A percentile compares a stretch with the other conserved stretches of the same genome.
These are phyloP conservation scores for Fusarium compactum DNA, from an alignment of 2,329 filamentous ascomycete genomes.

Conservation along the genomic window DNA sequence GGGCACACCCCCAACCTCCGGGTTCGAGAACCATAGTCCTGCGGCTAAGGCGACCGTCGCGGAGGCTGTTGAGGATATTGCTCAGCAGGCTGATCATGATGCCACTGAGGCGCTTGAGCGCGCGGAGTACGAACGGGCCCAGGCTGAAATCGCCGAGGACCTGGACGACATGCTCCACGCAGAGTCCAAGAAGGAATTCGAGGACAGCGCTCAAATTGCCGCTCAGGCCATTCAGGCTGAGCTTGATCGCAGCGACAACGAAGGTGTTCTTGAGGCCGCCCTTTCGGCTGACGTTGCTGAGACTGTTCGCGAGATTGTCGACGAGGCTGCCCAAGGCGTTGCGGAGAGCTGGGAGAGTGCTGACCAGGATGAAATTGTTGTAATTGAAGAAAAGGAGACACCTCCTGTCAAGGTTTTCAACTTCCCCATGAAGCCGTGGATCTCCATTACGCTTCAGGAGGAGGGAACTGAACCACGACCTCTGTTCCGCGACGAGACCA, in stretches of 20 bases:
- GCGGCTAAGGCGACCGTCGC: slow-evolving; percentile 76
- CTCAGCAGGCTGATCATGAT: slow-evolving; percentile 62
- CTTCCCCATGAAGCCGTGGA: slow-evolving; percentile 97
- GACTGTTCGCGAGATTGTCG: slow-evolving; percentile 53
- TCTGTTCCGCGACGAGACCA: slow-evolving; percentile 79
- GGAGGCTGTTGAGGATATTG: slow-evolving; percentile 75
- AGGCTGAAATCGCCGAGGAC: slow-evolving; percentile 60
- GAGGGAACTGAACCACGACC: slow-evolving; percentile 67
- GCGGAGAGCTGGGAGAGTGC: slow-evolving; percentile 95
- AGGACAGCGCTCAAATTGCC: slow-evolving; percentile 60
- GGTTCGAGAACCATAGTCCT: slow-evolving; percentile 47
- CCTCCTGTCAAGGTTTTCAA: slow-evolving; percentile 85
- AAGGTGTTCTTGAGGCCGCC: slow-evolving; percentile 64
- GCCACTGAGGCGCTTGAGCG: slow-evolving; percentile 75
- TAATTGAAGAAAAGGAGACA: slow-evolving; percentile 74
- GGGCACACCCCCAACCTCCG: slow-evolving; percentile 49
- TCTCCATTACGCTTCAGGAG: slow-evolving; percentile 82
- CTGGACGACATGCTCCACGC: slow-evolving; percentile 63
- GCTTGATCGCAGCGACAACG: slow-evolving; percentile 66
- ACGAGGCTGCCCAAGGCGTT: slow-evolving; percentile 66
- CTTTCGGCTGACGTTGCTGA: slow-evolving; percentile 57
- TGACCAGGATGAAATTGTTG: slow-evolving; percentile 75
- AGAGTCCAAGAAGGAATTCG: slow-evolving; percentile 66
- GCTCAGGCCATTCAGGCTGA: slow-evolving; percentile 65
- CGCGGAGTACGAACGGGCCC: slow-evolving; percentile 63